phyloP scores from a whole-genome alignment of 2,329 filamentous ascomycete species.

The Cladosporium sp. region DNA sequence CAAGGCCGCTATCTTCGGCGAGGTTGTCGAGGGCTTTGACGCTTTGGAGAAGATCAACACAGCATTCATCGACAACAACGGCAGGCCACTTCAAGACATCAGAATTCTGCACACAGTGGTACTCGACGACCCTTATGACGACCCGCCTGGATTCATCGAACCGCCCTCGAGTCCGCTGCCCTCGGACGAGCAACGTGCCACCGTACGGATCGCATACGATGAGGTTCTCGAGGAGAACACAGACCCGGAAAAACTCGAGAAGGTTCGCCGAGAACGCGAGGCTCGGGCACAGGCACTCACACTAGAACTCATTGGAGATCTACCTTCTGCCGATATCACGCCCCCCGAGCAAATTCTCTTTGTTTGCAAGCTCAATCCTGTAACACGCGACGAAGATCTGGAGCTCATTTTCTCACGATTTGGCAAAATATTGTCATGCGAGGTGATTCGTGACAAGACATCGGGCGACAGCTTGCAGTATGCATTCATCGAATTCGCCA shows the following conservation, averaged over 20 bases:
- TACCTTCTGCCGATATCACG: constrained; percentile 96
- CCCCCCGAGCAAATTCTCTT: constrained; percentile 97
- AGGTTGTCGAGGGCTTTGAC: constrained; percentile 94
- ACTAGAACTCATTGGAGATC: constrained; percentile 94
- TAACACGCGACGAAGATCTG: constrained; percentile 91
- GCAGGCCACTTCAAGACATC: constrained; percentile 88
- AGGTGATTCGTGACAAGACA: constrained; percentile 90
- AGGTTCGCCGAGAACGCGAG: constrained; percentile 79
- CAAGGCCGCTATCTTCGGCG: constrained; percentile 92
- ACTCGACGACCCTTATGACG: constrained; percentile 87
- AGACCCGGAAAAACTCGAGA: constrained; percentile 79
- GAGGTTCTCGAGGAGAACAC: constrained; percentile 75
- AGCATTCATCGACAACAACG: constrained; percentile 81
- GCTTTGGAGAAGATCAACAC: constrained; percentile 89
- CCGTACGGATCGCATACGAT: constrained; percentile 88
- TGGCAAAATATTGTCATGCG: constrained; percentile 90
- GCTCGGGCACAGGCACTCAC: constrained; percentile 92
- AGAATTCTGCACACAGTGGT: constrained; percentile 90
- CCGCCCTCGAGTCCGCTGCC: constrained; percentile 79
- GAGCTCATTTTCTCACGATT: constrained; percentile 97
- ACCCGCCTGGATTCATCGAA: constrained; percentile 73
- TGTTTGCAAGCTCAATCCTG: constrained; percentile 96
- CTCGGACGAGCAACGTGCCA: constrained; percentile 81
- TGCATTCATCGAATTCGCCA: constrained; percentile 94
- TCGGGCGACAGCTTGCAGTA: constrained; percentile 96